Base-by-base conservation (phyloP, 495 filamentous ascomycete species). In the Aspergillus affinis region DNA sequence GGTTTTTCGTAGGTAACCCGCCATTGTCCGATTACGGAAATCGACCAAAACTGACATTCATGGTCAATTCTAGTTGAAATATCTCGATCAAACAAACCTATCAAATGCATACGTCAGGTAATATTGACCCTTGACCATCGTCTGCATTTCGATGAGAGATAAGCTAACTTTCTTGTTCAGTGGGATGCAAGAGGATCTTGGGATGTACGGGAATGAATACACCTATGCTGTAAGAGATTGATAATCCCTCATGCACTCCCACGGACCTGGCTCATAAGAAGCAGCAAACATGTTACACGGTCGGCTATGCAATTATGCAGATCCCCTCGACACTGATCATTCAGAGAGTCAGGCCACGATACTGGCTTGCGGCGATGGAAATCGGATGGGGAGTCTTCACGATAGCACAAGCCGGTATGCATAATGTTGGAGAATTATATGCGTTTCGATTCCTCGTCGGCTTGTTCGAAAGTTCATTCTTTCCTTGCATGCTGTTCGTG, bases 311-410 rank as follows among this genome's bases (percentile, higher is more conserved):
- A 1, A 58, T 61, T 0, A 61, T 63, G 58, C 66, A 69, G 27
- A 57, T 69, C 17, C 66, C 63, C 10, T 60, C 58, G 9, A 68
- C 59, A 3, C 55, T 69, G n/a, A 63, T 66, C 19, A 49, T 69
- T 6, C 59, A 62, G 15, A 45, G 48, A 7, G 48, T 74, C 12
- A 58, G 71, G 13, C 71, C 69, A 0, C 66, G 65, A 5, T 61
- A 68, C 17, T 79, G 72, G 70, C 61, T 81, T 12, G 64, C 76
- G 0, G 70, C 66, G 8, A 69, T 78, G 15, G 77, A 79, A 45
- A 66, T 79, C 44, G 70, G 66, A 19, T 81, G 78, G 78, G 75
- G 72, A 0, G 48, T 73, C 1, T 71, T 78, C 46, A 79, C 78
- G 0, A 23, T 77, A 68, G 27, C 72, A 67, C 48, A 72, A 65